Conservation (phyloP, 2,329 filamentous ascomycete species). For the Metarhizium guizhouense region DNA sequence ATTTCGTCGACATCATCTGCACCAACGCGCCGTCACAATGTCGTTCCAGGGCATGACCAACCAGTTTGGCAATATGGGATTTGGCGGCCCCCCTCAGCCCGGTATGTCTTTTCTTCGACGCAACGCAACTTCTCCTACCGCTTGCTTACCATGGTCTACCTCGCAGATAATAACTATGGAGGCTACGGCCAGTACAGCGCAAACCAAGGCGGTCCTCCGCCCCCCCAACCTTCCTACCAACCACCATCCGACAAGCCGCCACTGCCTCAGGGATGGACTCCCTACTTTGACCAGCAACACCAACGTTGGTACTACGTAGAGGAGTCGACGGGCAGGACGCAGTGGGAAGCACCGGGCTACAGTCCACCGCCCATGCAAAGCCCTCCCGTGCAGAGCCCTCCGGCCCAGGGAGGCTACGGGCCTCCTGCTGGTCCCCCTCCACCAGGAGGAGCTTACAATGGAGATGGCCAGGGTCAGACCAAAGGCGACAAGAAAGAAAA, state of each 20-base stretch:
- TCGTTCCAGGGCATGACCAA: conserved; percentile 1
- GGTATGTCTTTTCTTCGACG: conserved; percentile 1
- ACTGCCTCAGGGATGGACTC: conserved; percentile 51
- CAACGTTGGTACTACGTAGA: conserved; percentile 60
- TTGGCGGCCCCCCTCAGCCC: conserved; percentile 1
- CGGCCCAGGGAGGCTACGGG: conserved; percentile 14
- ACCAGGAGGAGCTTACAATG: conserved; percentile 7
- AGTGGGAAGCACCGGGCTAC: conserved; percentile 52
- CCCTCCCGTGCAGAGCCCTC: conserved; percentile 12
- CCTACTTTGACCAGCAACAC: conserved; percentile 52
- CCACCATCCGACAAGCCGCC: conserved; percentile 34
- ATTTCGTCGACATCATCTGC: not conserved
- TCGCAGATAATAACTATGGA: not conserved
- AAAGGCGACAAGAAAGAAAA: conserved; percentile 15
- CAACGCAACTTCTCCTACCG: not conserved
- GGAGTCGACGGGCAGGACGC: conserved; percentile 48
- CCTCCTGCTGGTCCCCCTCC: not conserved
- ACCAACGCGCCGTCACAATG: not conserved
- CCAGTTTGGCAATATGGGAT: conserved; percentile 3
- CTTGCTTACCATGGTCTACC: not conserved
- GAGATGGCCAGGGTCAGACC: conserved; percentile 6
- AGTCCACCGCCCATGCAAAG: conserved; percentile 14
- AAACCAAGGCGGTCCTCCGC: conserved; percentile 9
- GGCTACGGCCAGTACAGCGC: conserved; percentile 18
- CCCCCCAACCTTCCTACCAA: conserved; percentile 18